Evolutionary conservation across 2,329 filamentous ascomycete genomes (phyloP).

Genomic region (Penicillium sp.): DNA sequence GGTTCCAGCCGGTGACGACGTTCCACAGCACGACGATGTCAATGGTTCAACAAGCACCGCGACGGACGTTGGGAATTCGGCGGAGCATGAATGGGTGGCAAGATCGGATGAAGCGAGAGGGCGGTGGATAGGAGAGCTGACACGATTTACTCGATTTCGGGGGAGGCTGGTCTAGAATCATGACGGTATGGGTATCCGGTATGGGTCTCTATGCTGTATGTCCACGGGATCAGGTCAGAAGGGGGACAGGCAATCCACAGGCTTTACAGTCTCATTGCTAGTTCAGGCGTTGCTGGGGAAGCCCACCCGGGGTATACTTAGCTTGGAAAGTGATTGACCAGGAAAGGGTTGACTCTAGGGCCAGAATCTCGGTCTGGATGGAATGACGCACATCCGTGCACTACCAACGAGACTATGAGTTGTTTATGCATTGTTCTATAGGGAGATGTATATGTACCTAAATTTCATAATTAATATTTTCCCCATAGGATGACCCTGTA

Average conservation of each 20-base stretch:
- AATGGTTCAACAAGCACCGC: slow-evolving; percentile 32
- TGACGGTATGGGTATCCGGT: not conserved
- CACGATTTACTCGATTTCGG: not conserved
- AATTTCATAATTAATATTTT: slow-evolving; percentile 2
- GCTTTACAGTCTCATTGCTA: slow-evolving; percentile 11
- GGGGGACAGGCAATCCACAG: slow-evolving; percentile 1
- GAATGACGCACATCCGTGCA: slow-evolving; percentile 12
- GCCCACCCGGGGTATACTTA: not conserved
- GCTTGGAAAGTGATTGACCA: slow-evolving; percentile 13
- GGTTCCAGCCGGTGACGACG: slow-evolving; percentile 33
- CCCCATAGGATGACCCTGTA: not conserved
- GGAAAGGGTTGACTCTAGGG: slow-evolving; percentile 7
- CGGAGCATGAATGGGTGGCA: slow-evolving; percentile 47
- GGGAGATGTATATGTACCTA: not conserved
- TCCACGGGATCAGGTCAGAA: slow-evolving; percentile 6
- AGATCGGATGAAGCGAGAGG: slow-evolving; percentile 38
- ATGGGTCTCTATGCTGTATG: not conserved
- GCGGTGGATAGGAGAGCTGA: slow-evolving; percentile 21
- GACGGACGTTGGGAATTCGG: slow-evolving; percentile 45
- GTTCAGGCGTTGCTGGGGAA: slow-evolving; percentile 8
- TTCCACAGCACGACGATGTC: slow-evolving; percentile 45
- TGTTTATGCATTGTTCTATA: slow-evolving; percentile 7
- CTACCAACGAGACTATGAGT: slow-evolving; percentile 3
- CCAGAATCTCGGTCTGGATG: slow-evolving; percentile 6
- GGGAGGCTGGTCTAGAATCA: slow-evolving; percentile 13